These are phyloP conservation scores for Aspergillus cavernicola DNA, from an alignment of 495 filamentous ascomycete genomes.

Conservation along the genomic window DNA sequence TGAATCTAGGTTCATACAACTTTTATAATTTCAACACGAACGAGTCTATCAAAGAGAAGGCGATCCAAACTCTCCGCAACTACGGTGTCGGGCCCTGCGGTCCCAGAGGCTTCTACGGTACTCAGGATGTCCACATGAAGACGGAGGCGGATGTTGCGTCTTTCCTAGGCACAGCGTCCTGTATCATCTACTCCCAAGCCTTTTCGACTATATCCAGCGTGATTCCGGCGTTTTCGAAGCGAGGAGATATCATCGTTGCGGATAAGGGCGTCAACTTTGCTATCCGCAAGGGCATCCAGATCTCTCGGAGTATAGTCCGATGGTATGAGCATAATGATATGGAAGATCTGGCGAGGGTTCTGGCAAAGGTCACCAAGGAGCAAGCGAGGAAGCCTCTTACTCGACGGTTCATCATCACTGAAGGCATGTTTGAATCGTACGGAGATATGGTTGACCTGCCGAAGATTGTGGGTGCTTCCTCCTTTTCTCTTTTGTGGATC, in stretches of 20 bases:
- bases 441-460: slow-evolving; percentile 85
- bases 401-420: slow-evolving; percentile 91
- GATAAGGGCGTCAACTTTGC: slow-evolving; percentile 92
- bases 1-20: slow-evolving; percentile 89
- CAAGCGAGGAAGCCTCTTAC: slow-evolving; percentile 86
- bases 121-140: slow-evolving; percentile 97
- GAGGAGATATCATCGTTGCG: slow-evolving; percentile 97
- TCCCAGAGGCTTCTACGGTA: slow-evolving; percentile 96
- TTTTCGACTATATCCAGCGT: slow-evolving; percentile 93
- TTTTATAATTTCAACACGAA: slow-evolving; percentile 95
- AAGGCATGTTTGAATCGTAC: slow-evolving; percentile 87
- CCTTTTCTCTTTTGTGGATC: background rate
- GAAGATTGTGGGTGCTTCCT: slow-evolving; percentile 60
- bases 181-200: slow-evolving; percentile 92
- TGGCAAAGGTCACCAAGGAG: slow-evolving; percentile 81
- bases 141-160: slow-evolving; percentile 90
- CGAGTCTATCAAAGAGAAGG: slow-evolving; percentile 88
- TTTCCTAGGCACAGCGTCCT: slow-evolving; percentile 78
- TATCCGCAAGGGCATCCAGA: slow-evolving; percentile 89
- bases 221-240: slow-evolving; percentile 93
- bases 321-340: slow-evolving; percentile 98
- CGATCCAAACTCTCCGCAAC: slow-evolving; percentile 84
- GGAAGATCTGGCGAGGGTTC: slow-evolving; percentile 83
- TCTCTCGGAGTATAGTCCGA: slow-evolving; percentile 79
- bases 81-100: slow-evolving; percentile 97